A percentile compares a stretch with the other conserved stretches of the same genome.
Conservation (phyloP, 306 rosid species). For the Malus domestica region ASM211411v1 NC_041802.1:27677001-27677500, state of each 20-base stretch:
- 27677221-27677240: conserved; percentile 42
- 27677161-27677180: conserved; percentile 66
- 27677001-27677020: conserved; percentile 43
- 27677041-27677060: conserved; percentile 29
- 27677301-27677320: neutral
- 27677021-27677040: conserved; percentile 35
- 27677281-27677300: neutral
- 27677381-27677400: neutral
- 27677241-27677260: conserved; percentile 35
- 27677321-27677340: neutral
- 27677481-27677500: neutral
- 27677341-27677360: neutral
- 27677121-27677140: conserved; percentile 59
- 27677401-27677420: neutral
- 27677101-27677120: conserved; percentile 57
- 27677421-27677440: neutral
- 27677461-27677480: conserved; percentile 1
- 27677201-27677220: conserved; percentile 41
- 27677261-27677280: conserved; percentile 15
- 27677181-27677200: conserved; percentile 64
- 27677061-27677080: conserved; percentile 47
- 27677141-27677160: conserved; percentile 46
- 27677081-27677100: conserved; percentile 34
- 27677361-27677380: neutral
- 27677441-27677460: neutral